phyloP scores from a whole-genome alignment of 768 basidiomycete genomes.

The Russula compacta region DNA sequence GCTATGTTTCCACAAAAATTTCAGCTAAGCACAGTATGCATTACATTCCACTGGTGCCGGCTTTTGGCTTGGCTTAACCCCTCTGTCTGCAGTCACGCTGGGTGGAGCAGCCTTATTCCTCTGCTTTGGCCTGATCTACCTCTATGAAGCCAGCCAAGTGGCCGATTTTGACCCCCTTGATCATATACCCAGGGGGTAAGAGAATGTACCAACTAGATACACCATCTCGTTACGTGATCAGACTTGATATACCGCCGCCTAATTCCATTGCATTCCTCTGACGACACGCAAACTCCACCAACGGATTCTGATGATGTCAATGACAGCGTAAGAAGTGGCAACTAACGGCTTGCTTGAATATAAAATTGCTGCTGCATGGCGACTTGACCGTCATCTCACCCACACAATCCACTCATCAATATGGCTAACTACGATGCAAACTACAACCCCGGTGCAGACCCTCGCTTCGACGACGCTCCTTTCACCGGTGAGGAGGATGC shows the following conservation, averaged over 20 bases:
- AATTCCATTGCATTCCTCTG: not conserved
- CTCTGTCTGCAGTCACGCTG: conserved; percentile 13
- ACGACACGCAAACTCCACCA: not conserved
- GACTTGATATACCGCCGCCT: not conserved
- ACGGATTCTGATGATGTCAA: not conserved
- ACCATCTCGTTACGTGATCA: not conserved
- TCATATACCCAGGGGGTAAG: conserved; percentile 14
- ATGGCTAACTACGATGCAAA: conserved; percentile 8
- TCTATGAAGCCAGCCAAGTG: conserved; percentile 14
- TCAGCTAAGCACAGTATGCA: conserved; percentile 85
- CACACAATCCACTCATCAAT: not conserved
- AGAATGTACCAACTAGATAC: not conserved
- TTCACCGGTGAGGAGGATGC: not conserved
- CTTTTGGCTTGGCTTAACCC: not conserved
- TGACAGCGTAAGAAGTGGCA: not conserved
- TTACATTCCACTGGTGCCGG: not conserved
- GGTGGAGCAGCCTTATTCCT: conserved; percentile 19
- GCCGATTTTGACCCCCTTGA: conserved; percentile 16
- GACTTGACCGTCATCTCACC: not conserved
- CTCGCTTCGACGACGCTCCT: not conserved
- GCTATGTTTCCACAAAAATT: conserved; percentile 88
- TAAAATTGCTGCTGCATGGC: not conserved
- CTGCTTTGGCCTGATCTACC: conserved; percentile 17
- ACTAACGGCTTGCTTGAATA: not conserved
- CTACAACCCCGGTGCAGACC: conserved; percentile 8